These are phyloP conservation scores for Sophora flavescens DNA, from an alignment of 306 rosid genomes.

Conservation along the genomic window DNA sequence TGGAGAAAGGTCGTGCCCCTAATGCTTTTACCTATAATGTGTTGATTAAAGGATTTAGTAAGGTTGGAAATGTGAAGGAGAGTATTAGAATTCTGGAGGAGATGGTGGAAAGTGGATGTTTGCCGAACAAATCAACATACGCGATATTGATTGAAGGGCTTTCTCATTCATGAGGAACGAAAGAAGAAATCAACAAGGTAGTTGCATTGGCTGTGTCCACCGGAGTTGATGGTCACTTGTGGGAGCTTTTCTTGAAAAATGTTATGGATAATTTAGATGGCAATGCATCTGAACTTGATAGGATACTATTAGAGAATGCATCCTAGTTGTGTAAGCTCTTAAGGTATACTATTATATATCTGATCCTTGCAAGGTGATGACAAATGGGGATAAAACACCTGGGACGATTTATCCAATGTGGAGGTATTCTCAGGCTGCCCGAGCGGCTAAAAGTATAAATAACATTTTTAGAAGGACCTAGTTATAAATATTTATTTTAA, in stretches of 20 bases:
- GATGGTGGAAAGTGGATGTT: constrained; percentile 67
- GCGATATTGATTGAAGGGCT: constrained; percentile 64
- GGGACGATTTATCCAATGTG: constrained; percentile 12
- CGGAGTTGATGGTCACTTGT: constrained; percentile 54
- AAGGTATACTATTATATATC: neutral
- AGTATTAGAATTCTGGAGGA: constrained; percentile 73
- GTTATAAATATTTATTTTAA: too few species aligned
- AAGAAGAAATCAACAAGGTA: constrained; percentile 54
- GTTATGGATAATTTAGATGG: constrained; percentile 47
- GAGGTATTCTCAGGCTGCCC: neutral
- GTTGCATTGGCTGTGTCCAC: constrained; percentile 59
- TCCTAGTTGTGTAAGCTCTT: neutral
- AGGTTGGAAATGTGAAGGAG: constrained; percentile 65
- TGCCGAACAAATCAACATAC: constrained; percentile 67
- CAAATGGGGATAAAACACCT: constrained; percentile 14
- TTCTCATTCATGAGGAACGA: constrained; percentile 43
- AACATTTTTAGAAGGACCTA: too few species aligned
- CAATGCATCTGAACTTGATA: constrained; percentile 47
- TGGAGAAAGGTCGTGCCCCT: constrained; percentile 64
- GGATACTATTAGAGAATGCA: constrained; percentile 46
- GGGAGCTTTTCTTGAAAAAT: constrained; percentile 53
- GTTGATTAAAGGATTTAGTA: constrained; percentile 78
- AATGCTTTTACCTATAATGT: constrained; percentile 72
- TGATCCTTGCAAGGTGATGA: constrained; percentile 36
- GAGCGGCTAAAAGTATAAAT: too few species aligned